phyloP scores from a whole-genome alignment of 2,329 filamentous ascomycete species.

The Ophiostoma tasmaniense region DNA sequence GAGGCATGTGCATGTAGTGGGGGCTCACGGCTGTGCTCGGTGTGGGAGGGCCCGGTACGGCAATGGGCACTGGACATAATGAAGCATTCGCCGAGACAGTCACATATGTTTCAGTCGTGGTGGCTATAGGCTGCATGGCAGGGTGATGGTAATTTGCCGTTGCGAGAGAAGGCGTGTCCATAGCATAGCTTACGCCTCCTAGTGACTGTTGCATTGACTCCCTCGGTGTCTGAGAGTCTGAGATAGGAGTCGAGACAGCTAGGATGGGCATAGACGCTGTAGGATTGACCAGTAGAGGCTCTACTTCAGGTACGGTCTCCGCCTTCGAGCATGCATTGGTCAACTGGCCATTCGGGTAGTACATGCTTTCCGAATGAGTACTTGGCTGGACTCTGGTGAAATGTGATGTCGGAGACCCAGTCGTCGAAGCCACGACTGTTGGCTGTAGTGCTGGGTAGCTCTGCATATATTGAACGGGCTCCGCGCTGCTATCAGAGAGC shows the following conservation, averaged over 20 bases:
- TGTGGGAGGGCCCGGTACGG: background rate
- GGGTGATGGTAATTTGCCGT: background rate
- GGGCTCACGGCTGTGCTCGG: background rate
- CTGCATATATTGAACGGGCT: constrained; percentile 27
- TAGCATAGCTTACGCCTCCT: background rate
- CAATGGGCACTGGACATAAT: background rate
- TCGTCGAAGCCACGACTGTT: constrained; percentile 20
- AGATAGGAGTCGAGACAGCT: background rate
- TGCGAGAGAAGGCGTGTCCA: background rate
- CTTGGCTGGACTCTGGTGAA: constrained; percentile 21
- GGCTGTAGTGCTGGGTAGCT: constrained; percentile 33
- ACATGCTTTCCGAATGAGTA: constrained; percentile 32
- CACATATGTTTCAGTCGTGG: background rate
- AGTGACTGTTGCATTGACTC: background rate
- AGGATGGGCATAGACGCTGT: background rate
- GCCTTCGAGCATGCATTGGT: background rate
- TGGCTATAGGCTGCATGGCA: background rate
- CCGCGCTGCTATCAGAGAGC: constrained; percentile 26
- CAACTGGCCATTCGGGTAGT: constrained; percentile 28
- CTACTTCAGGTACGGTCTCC: background rate
- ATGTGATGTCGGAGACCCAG: constrained; percentile 1
- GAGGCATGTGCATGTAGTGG: background rate
- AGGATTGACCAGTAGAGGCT: background rate
- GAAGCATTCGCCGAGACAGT: background rate
- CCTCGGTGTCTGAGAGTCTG: background rate